Evolutionary conservation across 2,329 filamentous ascomycete genomes (phyloP).

Genomic region (Stagonosporopsis rhizophila): DNA sequence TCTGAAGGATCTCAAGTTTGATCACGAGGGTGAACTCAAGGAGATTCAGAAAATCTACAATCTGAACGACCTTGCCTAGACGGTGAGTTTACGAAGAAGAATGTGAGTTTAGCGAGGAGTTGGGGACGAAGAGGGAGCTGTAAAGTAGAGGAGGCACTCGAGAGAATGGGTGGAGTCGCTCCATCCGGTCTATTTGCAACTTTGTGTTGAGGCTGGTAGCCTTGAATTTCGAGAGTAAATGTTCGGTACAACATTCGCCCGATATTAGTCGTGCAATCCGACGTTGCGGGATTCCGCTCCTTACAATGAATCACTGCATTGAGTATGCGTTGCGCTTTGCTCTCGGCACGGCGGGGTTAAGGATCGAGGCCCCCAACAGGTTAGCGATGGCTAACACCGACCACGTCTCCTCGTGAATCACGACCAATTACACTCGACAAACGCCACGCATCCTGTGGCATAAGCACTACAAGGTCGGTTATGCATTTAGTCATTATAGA

Average conservation of each 20-base stretch:
- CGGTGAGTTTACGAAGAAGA: background rate
- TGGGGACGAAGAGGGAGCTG: slow-evolving; percentile 2
- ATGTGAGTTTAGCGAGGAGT: slow-evolving; percentile 12
- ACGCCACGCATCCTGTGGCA: background rate
- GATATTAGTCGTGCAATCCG: background rate
- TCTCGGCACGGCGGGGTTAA: background rate
- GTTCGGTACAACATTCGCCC: background rate
- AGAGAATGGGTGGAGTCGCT: background rate
- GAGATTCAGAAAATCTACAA: slow-evolving; percentile 72
- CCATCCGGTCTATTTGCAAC: background rate
- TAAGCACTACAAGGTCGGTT: background rate
- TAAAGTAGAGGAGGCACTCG: slow-evolving; percentile 6
- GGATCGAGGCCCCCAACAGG: background rate
- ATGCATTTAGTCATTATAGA: background rate
- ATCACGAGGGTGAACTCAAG: slow-evolving; percentile 64
- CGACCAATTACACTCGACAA: background rate
- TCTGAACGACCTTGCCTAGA: slow-evolving; percentile 32
- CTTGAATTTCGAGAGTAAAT: background rate
- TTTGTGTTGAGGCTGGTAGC: slow-evolving; percentile 1
- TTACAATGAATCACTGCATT: background rate
- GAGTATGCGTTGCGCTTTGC: background rate
- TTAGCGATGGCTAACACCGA: slow-evolving; percentile 1
- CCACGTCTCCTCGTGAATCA: background rate
- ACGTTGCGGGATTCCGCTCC: background rate
- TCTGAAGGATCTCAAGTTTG: slow-evolving; percentile 69